These are phyloP conservation scores for Pseudomicrostroma phylloplanum DNA, from an alignment of 1,284 basidiomycete species.

Conservation along the genomic window DNA sequence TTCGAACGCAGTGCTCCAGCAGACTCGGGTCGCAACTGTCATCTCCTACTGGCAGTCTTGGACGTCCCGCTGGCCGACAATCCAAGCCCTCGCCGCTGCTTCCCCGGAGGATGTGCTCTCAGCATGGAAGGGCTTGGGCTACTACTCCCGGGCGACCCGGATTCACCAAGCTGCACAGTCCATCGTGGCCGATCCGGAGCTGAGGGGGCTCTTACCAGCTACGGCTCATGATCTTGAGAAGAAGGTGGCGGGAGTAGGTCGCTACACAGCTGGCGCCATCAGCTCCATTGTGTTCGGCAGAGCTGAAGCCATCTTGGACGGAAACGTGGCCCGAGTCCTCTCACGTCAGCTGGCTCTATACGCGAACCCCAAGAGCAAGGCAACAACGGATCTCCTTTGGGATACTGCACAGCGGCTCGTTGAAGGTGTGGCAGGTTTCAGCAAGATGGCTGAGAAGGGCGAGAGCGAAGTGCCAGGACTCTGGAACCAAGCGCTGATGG, in stretches of 20 bases:
- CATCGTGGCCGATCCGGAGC: constrained; percentile 26
- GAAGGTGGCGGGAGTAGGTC: constrained; percentile 79
- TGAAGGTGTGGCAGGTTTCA: constrained; percentile 15
- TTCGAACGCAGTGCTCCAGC: constrained; percentile 70
- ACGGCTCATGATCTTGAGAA: constrained; percentile 74
- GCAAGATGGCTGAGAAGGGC: constrained; percentile 2
- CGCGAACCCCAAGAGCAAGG: constrained; percentile 37
- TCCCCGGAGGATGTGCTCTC: constrained; percentile 48
- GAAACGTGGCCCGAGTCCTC: constrained; percentile 42
- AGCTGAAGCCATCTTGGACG: constrained; percentile 42
- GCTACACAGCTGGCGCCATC: constrained; percentile 65
- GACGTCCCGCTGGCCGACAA: constrained; percentile 43
- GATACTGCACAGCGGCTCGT: constrained; percentile 33
- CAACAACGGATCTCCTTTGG: constrained; percentile 40
- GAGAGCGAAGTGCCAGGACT: constrained; percentile 27
- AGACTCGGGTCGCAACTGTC: constrained; percentile 62
- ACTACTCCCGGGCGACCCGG: constrained; percentile 45
- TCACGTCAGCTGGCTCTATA: constrained; percentile 40
- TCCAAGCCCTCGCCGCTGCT: constrained; percentile 65
- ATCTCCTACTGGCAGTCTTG: constrained; percentile 42
- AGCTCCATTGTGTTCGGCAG: constrained; percentile 44
- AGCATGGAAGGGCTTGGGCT: constrained; percentile 46
- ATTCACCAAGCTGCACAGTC: constrained; percentile 42
- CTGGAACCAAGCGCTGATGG: constrained; percentile 50
- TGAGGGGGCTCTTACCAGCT: constrained; percentile 70